Conservation (phyloP, 1,284 basidiomycete species). For the Exobasidium rhododendri region DNA sequence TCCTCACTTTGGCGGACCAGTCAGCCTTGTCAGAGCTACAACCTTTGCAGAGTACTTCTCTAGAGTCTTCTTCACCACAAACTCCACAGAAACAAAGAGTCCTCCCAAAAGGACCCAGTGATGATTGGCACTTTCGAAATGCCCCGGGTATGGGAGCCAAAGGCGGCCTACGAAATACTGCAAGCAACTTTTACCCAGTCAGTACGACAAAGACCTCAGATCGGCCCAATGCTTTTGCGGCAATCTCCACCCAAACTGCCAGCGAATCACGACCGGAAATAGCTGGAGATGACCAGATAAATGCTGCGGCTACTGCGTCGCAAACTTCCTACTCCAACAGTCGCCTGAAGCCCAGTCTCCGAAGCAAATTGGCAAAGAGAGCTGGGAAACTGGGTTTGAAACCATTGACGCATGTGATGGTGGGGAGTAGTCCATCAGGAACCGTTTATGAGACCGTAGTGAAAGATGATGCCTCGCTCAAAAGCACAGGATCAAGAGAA, state of each 20-base stretch:
- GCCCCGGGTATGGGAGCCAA: background rate
- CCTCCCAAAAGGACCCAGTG: conserved; percentile 32
- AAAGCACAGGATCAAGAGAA: too few species aligned
- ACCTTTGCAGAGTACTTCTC: background rate
- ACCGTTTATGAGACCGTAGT: too few species aligned
- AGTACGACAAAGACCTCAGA: conserved; percentile 18
- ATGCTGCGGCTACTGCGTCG: background rate
- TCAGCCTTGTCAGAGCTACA: background rate
- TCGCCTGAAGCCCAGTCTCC: conserved; percentile 21
- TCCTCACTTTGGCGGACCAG: background rate
- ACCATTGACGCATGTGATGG: conserved; percentile 21
- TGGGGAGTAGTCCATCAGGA: background rate
- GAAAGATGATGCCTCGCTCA: too few species aligned
- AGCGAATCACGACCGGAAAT: conserved; percentile 11
- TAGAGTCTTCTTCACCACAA: background rate
- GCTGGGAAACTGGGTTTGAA: conserved; percentile 38
- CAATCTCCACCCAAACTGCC: conserved; percentile 34
- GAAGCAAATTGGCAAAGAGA: conserved; percentile 40
- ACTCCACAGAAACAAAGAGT: background rate
- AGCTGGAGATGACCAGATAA: background rate
- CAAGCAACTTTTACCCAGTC: background rate
- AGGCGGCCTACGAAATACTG: background rate
- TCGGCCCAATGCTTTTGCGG: conserved; percentile 48
- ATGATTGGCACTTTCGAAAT: conserved; percentile 45
- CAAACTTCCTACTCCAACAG: background rate